phyloP scores from a whole-genome alignment of 148 eudicot species.

The Spergularia marina region DNA sequence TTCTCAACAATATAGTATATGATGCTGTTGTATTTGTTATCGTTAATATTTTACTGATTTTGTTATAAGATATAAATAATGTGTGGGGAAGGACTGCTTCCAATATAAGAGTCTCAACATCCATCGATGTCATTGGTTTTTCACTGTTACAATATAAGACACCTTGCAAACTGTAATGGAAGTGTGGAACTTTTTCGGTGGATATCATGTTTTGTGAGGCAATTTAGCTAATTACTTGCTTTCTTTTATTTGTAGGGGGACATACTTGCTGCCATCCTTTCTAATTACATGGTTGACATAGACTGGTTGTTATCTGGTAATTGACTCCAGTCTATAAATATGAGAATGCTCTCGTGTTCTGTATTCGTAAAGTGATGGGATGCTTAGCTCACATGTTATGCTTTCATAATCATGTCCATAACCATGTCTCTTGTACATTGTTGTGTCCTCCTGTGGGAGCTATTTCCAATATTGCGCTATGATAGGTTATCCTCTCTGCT shows the following conservation, averaged over 20 bases:
- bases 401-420: background rate
- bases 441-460: background rate
- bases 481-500: background rate
- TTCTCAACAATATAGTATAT: background rate
- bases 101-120: background rate
- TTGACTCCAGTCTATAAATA: constrained; percentile 7
- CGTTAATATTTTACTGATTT: background rate
- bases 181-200: background rate
- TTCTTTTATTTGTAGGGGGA: constrained; percentile 54
- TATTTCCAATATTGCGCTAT: background rate
- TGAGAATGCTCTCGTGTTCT: background rate
- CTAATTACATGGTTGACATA: constrained; percentile 95
- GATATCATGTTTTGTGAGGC: background rate
- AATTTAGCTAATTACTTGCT: background rate
- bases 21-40: background rate
- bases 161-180: constrained; percentile 10
- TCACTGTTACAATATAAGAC: too few species aligned
- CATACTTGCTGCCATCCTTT: constrained; percentile 72
- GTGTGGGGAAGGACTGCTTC: too few species aligned
- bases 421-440: background rate
- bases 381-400: background rate
- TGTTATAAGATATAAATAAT: too few species aligned
- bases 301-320: constrained; percentile 93
- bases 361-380: background rate
- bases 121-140: background rate